phyloP scores from a whole-genome alignment of 2,329 filamentous ascomycete genomes.

The Aspergillus hortae region DNA sequence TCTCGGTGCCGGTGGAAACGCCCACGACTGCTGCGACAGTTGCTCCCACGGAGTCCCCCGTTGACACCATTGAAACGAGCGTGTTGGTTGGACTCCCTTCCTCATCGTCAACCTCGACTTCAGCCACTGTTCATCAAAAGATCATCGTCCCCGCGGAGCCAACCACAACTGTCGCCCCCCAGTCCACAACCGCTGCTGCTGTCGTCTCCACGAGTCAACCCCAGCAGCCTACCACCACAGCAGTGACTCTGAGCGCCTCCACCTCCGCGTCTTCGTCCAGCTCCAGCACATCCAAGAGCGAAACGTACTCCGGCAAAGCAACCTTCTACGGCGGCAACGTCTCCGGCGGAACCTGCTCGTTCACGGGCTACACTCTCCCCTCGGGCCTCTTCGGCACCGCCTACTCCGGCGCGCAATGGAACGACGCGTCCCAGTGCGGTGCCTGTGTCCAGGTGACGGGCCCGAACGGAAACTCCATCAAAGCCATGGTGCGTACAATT shows the following conservation, averaged over 20 bases:
- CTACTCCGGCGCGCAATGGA: conserved; percentile 56
- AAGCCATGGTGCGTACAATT: conserved; percentile 58
- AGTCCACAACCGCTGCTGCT: neutral
- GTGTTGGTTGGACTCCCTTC: neutral
- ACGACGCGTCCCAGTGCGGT: conserved; percentile 54
- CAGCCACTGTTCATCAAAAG: neutral
- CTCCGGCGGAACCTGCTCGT: conserved; percentile 60
- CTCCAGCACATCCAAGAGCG: conserved; percentile 10
- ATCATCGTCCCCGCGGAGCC: neutral
- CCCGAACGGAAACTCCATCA: conserved; percentile 53
- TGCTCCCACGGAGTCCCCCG: conserved; percentile 2
- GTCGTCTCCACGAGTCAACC: neutral
- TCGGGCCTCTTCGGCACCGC: conserved; percentile 58
- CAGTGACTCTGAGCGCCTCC: neutral
- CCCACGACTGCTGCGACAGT: neutral
- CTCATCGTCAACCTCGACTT: conserved; percentile 2
- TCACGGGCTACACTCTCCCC: conserved; percentile 61
- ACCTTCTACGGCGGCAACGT: conserved; percentile 57
- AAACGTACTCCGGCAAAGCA: conserved; percentile 37
- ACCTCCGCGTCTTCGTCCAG: conserved; percentile 11
- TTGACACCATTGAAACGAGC: neutral
- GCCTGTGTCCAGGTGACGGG: conserved; percentile 56
- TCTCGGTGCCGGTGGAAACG: conserved; percentile 5
- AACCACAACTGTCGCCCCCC: neutral
- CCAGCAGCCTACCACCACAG: neutral